Base-by-base conservation (phyloP, 306 rosid species). In the Trifolium dubium region DNA sequence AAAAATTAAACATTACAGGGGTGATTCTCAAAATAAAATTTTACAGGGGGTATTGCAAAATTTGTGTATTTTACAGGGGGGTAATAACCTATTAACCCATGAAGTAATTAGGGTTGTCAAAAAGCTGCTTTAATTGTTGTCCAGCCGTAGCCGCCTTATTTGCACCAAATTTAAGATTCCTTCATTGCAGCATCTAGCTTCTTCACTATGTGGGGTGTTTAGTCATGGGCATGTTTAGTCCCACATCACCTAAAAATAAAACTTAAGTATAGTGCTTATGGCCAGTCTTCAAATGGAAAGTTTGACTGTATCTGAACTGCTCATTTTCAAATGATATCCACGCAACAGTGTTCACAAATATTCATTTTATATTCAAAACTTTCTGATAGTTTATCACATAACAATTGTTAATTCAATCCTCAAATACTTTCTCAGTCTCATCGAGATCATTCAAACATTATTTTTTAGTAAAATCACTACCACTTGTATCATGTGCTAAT, bases 351-450 rank as follows among this genome's bases (percentile, higher is more conserved):
- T 44, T 44, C 50, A 3, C 50, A 10, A 11, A 44, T 12, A 44
- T 12, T 44, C 15, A 44, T 44, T 10, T 41, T 44, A 3, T 10
- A 10, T 44, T 44, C 50, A 44, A 44, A 44, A 44, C 12, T 50
- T 50, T 50, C 28, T 5, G 8, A 50, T 50, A 50, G 10, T 15
- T 44, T 44, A 7, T 5, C 7, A 17, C 64, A 58, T 23, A 11
- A 58, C 64, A 58, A 58, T 58, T 10, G 15, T 14, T 5, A 14
- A 60, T 32, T 32, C 19, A 60, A 60, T 31, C 18, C 65, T 30
- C 19, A 60, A 59, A 59, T 12, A 34, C 18, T 60, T 31, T 60
- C 31, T 60, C 5, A 60, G 10, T 60, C 65, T 31, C 65, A 60
- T 30, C 2, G 31, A 9, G 31, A 54, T 54, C 13, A 18, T 9